Evolutionary conservation across 1,139 yeast genomes (phyloP).

Genomic region (Geotrichum europaeum): DNA sequence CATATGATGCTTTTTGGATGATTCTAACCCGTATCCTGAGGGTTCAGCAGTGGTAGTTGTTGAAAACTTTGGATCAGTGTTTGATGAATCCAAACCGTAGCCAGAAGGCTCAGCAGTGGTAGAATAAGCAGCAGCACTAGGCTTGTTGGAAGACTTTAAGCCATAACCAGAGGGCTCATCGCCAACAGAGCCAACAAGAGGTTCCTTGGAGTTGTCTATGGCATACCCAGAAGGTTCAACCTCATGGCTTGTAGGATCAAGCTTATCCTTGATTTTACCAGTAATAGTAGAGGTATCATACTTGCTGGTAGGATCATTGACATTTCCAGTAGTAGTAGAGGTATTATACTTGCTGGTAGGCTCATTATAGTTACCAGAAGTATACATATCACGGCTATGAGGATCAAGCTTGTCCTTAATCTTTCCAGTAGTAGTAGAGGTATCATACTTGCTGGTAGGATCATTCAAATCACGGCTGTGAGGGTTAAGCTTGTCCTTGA

Average conservation of each 20-base stretch:
- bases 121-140: slow-evolving; percentile 1
- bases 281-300: slow-evolving; percentile 2
- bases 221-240: not conserved
- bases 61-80: not conserved
- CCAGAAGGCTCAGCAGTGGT: not conserved
- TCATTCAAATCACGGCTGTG: slow-evolving; percentile 1
- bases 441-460: slow-evolving; percentile 13
- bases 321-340: slow-evolving; percentile 1
- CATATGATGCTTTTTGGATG: not conserved
- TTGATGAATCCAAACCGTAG: not conserved
- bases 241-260: slow-evolving; percentile 6
- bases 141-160: not conserved
- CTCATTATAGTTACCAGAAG: not conserved
- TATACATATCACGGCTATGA: not conserved
- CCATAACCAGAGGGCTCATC: not conserved
- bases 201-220: not conserved
- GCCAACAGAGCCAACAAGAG: not conserved
- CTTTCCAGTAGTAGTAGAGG: slow-evolving; percentile 4
- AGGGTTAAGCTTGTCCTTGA: slow-evolving; percentile 5
- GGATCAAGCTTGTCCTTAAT: slow-evolving; percentile 4
- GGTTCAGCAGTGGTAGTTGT: not conserved
- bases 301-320: slow-evolving; percentile 9
- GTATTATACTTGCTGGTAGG: slow-evolving; percentile 14
- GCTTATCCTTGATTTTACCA: not conserved
- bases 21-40: not conserved